Conservation (phyloP, 139 green algal species). For the Microglena sp. region DNA sequence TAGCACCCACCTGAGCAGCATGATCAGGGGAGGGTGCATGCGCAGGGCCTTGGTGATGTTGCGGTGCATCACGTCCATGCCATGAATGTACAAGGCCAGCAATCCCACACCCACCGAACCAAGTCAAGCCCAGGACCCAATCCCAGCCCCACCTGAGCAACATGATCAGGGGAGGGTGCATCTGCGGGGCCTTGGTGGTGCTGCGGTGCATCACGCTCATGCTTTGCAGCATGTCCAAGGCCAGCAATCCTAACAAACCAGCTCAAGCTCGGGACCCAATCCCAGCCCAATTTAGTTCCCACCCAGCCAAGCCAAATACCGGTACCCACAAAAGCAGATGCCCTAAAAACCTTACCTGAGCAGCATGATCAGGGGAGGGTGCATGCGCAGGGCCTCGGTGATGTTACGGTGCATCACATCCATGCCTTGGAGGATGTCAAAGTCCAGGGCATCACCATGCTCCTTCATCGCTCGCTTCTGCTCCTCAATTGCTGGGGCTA, state of each 20-base stretch:
- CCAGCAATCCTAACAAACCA: slow-evolving; percentile 42
- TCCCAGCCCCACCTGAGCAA: slow-evolving; percentile 66
- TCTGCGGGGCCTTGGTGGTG: slow-evolving; percentile 82
- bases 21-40: slow-evolving; percentile 90
- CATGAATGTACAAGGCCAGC: too few relatives aligned
- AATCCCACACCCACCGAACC: too few relatives aligned
- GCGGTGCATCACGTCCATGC: slow-evolving; percentile 80
- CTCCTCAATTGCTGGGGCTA: slow-evolving; percentile 61
- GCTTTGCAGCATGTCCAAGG: too few relatives aligned
- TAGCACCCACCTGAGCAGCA: slow-evolving; percentile 78
- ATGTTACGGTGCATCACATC: slow-evolving; percentile 78
- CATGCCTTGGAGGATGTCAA: slow-evolving; percentile 85
- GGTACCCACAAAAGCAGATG: neutral
- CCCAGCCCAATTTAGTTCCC: neutral
- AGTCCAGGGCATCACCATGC: slow-evolving; percentile 60
- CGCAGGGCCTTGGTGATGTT: slow-evolving; percentile 83
- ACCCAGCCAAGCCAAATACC: too few relatives aligned
- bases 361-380: slow-evolving; percentile 94
- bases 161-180: slow-evolving; percentile 94
- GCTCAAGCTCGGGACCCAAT: neutral
- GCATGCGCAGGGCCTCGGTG: slow-evolving; percentile 84
- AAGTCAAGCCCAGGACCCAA: too few relatives aligned
- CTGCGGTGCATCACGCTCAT: slow-evolving; percentile 77
- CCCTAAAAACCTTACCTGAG: slow-evolving; percentile 54
- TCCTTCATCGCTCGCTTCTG: slow-evolving; percentile 61